phyloP scores from a whole-genome alignment of 768 basidiomycete species.

The Boletus tomentosulus region DNA sequence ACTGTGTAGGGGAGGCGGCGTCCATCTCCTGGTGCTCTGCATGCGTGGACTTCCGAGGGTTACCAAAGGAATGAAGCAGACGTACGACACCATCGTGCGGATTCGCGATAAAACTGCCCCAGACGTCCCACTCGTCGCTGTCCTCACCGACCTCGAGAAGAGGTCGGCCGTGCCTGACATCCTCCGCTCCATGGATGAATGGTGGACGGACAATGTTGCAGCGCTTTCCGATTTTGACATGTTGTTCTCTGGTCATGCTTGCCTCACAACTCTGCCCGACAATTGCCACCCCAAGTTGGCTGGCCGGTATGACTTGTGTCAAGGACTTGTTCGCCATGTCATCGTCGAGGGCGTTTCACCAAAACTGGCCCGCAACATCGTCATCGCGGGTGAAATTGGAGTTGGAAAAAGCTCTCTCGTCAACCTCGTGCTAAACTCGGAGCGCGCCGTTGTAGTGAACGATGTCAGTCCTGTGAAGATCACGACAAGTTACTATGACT shows the following conservation, averaged over 20 bases:
- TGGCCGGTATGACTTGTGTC: slow-evolving; percentile 18
- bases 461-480: slow-evolving; percentile 18
- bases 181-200: slow-evolving; percentile 31
- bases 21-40: slow-evolving; percentile 26
- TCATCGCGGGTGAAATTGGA: slow-evolving; percentile 25
- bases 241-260: slow-evolving; percentile 26
- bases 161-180: slow-evolving; percentile 12
- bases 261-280: slow-evolving; percentile 19
- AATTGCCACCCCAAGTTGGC: slow-evolving; percentile 19
- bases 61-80: slow-evolving; percentile 27
- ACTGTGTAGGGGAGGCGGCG: slow-evolving; percentile 13
- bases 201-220: slow-evolving; percentile 36
- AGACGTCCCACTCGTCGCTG: slow-evolving; percentile 20
- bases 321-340: slow-evolving; percentile 11
- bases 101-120: slow-evolving; percentile 18
- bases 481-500: slow-evolving; percentile 9
- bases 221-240: slow-evolving; percentile 30
- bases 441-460: slow-evolving; percentile 18
- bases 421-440: slow-evolving; percentile 23
- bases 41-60: slow-evolving; percentile 24
- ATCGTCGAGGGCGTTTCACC: slow-evolving; percentile 18
- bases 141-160: slow-evolving; percentile 34
- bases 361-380: slow-evolving; percentile 19
- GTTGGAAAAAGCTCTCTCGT: slow-evolving; percentile 29
- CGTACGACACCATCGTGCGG: slow-evolving; percentile 19